These are phyloP conservation scores for Amborella trichopoda DNA, from an alignment of 164 flowering plant genomes.

Conservation along the genomic window DNA sequence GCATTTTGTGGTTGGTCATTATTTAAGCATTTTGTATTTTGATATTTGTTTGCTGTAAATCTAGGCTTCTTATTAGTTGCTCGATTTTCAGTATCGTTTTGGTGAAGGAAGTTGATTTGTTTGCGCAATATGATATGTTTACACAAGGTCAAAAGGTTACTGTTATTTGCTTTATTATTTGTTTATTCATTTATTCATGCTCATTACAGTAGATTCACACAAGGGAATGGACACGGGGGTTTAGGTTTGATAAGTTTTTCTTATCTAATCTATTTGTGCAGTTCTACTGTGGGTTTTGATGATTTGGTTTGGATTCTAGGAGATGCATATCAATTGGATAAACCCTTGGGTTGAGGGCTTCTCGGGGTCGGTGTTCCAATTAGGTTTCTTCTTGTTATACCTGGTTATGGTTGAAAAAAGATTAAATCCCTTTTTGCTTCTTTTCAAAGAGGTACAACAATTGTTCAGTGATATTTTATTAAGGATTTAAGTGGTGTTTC, in stretches of 20 bases:
- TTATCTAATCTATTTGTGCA: constrained; percentile 1
- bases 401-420: constrained; percentile 19
- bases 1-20: too few species aligned
- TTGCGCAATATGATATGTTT: too few species aligned
- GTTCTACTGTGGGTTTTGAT: not conserved
- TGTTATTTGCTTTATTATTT: not conserved
- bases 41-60: too few species aligned
- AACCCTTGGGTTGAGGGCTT: constrained; percentile 16
- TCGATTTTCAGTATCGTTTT: too few species aligned
- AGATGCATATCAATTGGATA: constrained; percentile 18
- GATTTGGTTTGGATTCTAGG: not conserved
- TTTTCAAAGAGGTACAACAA: constrained; percentile 3
- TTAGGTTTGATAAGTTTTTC: constrained; percentile 4
- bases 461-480: not conserved
- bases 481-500: not conserved
- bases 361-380: constrained; percentile 7
- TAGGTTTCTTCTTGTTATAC: constrained; percentile 9
- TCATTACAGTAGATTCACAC: not conserved
- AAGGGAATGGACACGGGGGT: not conserved
- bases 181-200: not conserved
- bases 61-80: too few species aligned
- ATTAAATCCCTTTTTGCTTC: constrained; percentile 7
- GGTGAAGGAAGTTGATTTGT: too few species aligned
- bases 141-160: constrained; percentile 15
- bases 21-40: too few species aligned